Conservation (phyloP, 2,329 filamentous ascomycete genomes). For the Volutella citrinella region DNA sequence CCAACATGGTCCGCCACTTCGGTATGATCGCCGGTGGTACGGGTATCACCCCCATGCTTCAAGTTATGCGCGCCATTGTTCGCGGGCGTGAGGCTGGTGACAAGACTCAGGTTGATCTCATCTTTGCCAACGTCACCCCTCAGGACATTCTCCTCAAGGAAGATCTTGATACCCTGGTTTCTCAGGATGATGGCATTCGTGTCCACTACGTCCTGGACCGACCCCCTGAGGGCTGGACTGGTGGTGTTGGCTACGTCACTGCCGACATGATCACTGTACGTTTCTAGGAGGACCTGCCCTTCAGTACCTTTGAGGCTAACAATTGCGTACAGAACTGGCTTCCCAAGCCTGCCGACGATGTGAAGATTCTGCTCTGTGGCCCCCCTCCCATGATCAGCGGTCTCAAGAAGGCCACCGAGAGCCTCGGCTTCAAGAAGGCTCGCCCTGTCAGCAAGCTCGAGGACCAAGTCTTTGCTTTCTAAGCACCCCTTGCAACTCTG, state of each 20-base stretch:
- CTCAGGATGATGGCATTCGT: slow-evolving; percentile 76
- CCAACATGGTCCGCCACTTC: slow-evolving; percentile 94
- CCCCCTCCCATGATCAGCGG: slow-evolving; percentile 96
- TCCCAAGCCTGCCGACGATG: slow-evolving; percentile 77
- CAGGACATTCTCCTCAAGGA: slow-evolving; percentile 93
- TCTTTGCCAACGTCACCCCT: slow-evolving; percentile 93
- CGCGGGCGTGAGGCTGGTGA: slow-evolving; percentile 76
- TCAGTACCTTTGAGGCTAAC: slow-evolving; percentile 11
- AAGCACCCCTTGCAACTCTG: slow-evolving; percentile 15
- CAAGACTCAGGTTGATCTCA: slow-evolving; percentile 84
- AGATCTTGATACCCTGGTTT: slow-evolving; percentile 76
- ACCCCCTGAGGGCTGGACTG: slow-evolving; percentile 86
- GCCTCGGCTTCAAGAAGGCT: slow-evolving; percentile 87
- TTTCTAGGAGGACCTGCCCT: slow-evolving; percentile 10
- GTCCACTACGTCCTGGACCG: slow-evolving; percentile 97
- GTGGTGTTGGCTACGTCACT: slow-evolving; percentile 92
- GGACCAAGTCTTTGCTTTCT: slow-evolving; percentile 96
- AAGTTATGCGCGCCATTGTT: slow-evolving; percentile 88
- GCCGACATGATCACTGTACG: slow-evolving; percentile 88
- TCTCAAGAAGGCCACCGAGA: slow-evolving; percentile 93
- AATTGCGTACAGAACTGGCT: slow-evolving; percentile 62
- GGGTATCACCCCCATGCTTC: slow-evolving; percentile 97
- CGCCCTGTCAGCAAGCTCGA: slow-evolving; percentile 94
- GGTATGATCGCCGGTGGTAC: slow-evolving; percentile 98
- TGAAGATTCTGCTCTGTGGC: slow-evolving; percentile 93